Base-by-base conservation (phyloP, 2,329 filamentous ascomycete species). In the Sporothrix mexicana region DNA sequence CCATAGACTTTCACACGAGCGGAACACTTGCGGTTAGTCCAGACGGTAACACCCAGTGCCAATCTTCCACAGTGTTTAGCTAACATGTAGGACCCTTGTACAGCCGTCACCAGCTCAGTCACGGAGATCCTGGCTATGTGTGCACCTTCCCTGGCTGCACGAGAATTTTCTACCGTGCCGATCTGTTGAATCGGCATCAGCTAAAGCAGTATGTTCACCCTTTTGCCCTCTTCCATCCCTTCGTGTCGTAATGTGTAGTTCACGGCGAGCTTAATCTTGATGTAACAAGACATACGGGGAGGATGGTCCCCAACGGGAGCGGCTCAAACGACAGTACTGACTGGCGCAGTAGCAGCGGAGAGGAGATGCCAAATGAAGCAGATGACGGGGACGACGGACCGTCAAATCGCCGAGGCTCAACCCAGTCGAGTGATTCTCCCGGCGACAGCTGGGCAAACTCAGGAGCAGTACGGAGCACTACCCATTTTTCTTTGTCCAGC, bases 171-270 rank as follows among this genome's bases (percentile, higher is more conserved):
- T 85, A 89, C 75, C 85, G 89, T 71, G 84, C 85, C 62, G 89
- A 91, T 78, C 80, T 91, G 12, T 82, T 90, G 20, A 83, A 86
- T n/a, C 86, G 89, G 51, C 89, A 91, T 76, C 79, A 83, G 73
- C 82, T 83, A 74, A 81, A 84, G 81, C 86, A 88, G 85, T 88
- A 78, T 78, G 84, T 80, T 43, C 57, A 23, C 17, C 12, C 59
- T 36, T 55, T 12, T 12, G 15, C 1, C 20, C 17, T 20, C 17
- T 47, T 23, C 12, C 9, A 8, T 66, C 20, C 61, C 17, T 25
- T 25, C 15, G 41, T 47, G 61, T 47, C 61, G 57, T 4, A 15
- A 64, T 47, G 61, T 47, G 41, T 47, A 45, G 61, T 66, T 45
- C 41, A 66, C 61, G n/a, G 25, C 20, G 61, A 66, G 61, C 41